Percentiles rank a stretch among this genome's conserved stretches.
Evolutionary conservation across 2,329 filamentous ascomycete species (phyloP).

Genomic region (Basipetospora chlamydospora): DNA sequence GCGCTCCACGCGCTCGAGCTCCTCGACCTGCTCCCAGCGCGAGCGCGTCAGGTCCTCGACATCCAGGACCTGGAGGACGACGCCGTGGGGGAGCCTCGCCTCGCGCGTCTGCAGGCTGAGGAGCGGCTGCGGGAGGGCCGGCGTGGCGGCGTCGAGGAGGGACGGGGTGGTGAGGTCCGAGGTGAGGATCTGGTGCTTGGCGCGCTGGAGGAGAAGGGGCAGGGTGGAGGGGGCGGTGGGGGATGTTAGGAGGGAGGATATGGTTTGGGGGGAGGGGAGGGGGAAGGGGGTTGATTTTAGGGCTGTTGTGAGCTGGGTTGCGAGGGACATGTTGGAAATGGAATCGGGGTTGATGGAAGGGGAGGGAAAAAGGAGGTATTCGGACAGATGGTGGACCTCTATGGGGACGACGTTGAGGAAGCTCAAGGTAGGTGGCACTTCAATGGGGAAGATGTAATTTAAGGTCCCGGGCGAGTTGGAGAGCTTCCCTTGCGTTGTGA

Average conservation of each 20-base stretch:
- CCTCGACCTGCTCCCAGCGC: slow-evolving; percentile 78
- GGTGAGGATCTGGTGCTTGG: slow-evolving; percentile 64
- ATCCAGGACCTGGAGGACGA: slow-evolving; percentile 72
- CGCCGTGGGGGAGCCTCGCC: slow-evolving; percentile 39
- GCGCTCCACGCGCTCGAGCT: slow-evolving; percentile 56
- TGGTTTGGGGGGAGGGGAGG: slow-evolving; percentile 40
- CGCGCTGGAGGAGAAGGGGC: slow-evolving; percentile 61
- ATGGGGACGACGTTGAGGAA: too few species aligned
- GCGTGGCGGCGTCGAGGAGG: slow-evolving; percentile 26
- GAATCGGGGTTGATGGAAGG: too few species aligned
- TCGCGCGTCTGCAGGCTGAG: slow-evolving; percentile 35
- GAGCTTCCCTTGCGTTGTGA: too few species aligned
- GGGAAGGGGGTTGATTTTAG: slow-evolving; percentile 40
- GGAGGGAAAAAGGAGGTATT: too few species aligned
- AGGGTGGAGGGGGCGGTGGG: slow-evolving; percentile 46
- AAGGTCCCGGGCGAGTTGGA: too few species aligned
- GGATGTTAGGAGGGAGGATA: slow-evolving; percentile 46
- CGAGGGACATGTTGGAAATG: slow-evolving; percentile 17
- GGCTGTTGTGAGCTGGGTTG: slow-evolving; percentile 34
- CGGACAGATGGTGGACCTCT: too few species aligned
- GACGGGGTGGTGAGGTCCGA: slow-evolving; percentile 56
- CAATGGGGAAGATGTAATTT: too few species aligned
- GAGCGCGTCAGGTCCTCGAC: slow-evolving; percentile 70
- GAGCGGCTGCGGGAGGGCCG: slow-evolving; percentile 39
- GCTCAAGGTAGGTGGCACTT: too few species aligned